These are phyloP conservation scores for Catharanthus roseus DNA, from an alignment of 257 asterid genomes.

Conservation along the genomic window DNA sequence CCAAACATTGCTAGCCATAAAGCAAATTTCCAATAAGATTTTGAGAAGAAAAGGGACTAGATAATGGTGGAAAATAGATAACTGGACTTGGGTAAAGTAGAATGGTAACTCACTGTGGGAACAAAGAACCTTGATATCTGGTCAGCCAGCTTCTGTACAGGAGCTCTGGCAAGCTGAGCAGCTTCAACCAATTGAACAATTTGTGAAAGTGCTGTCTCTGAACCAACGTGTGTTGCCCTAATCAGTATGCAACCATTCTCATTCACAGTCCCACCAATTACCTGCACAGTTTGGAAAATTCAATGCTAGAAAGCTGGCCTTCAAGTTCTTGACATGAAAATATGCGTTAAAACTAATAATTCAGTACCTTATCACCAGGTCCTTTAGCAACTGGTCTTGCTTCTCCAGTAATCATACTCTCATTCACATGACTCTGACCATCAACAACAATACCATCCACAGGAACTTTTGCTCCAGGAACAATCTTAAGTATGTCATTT, in stretches of 20 bases:
- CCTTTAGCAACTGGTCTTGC: conserved; percentile 79
- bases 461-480: conserved; percentile 94
- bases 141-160: conserved; percentile 98
- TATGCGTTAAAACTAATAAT: conserved; percentile 8
- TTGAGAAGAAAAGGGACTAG: neutral
- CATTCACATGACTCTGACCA: conserved; percentile 93
- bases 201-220: conserved; percentile 95
- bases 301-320: neutral
- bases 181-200: conserved; percentile 98
- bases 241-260: conserved; percentile 81
- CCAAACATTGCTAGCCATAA: neutral
- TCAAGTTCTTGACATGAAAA: neutral
- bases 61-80: neutral
- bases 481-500: conserved; percentile 81
- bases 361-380: conserved; percentile 83
- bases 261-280: conserved; percentile 93
- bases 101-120: conserved; percentile 64
- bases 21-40: neutral
- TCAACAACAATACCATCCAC: conserved; percentile 83
- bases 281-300: conserved; percentile 30
- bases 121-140: conserved; percentile 86
- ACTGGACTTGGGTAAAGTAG: neutral
- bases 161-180: conserved; percentile 99
- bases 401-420: conserved; percentile 98
- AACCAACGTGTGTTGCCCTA: conserved; percentile 94